These are phyloP conservation scores for Hylodesmum podocarpum DNA, from an alignment of 306 rosid genomes.

Conservation along the genomic window DNA sequence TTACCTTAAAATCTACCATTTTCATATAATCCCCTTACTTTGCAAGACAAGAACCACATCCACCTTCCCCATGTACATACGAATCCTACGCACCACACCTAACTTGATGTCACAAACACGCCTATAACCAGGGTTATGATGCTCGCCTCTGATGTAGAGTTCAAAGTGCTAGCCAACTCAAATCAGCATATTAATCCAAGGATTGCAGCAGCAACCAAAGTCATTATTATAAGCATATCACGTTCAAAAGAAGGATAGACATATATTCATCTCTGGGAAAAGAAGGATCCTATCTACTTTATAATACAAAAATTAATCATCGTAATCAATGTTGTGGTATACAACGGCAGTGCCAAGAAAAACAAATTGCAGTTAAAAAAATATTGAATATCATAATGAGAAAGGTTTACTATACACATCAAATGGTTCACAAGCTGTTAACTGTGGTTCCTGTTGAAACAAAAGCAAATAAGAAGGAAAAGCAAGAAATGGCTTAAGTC, in stretches of 20 bases:
- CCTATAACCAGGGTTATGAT: neutral
- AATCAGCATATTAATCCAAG: neutral
- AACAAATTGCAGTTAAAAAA: constrained; percentile 6
- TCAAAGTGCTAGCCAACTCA: neutral
- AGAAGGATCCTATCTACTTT: neutral
- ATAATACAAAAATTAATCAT: constrained; percentile 17
- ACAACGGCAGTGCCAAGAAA: constrained; percentile 4
- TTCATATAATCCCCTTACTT: no score
- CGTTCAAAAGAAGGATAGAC: neutral
- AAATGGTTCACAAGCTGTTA: constrained; percentile 73
- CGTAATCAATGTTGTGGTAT: neutral
- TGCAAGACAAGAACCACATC: no score
- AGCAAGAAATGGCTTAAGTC: constrained; percentile 31
- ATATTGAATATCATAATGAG: constrained; percentile 47
- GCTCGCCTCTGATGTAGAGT: neutral
- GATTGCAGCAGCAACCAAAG: neutral
- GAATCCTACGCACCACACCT: no score
- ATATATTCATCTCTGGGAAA: neutral
- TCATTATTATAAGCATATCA: neutral
- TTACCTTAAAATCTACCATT: no score
- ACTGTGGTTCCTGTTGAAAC: constrained; percentile 87
- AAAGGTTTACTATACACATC: constrained; percentile 82
- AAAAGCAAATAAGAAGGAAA: constrained; percentile 11
- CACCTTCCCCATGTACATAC: no score
- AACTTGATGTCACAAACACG: neutral